phyloP scores from a whole-genome alignment of 331 rosid genomes.

The Pyracantha coccinea region DNA sequence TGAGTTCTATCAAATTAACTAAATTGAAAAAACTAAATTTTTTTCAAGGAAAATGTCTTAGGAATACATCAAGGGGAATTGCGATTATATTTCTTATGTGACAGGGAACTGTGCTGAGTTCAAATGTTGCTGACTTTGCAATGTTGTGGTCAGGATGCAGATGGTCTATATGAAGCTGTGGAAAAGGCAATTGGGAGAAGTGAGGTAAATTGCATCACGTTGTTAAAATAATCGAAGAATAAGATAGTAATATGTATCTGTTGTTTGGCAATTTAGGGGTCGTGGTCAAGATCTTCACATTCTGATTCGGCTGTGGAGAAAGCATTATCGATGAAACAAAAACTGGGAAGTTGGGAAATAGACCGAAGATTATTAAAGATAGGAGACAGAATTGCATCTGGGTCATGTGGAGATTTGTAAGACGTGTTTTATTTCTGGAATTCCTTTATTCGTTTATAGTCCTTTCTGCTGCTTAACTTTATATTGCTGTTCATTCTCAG shows the following conservation, averaged over 20 bases:
- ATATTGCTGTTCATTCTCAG: conserved; percentile 27
- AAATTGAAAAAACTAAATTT: conserved; percentile 17
- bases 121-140: conserved; percentile 77
- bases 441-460: not conserved
- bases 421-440: conserved; percentile 20
- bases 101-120: conserved; percentile 64
- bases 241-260: not conserved
- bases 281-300: conserved; percentile 80
- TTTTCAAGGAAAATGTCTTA: conserved; percentile 27
- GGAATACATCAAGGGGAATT: conserved; percentile 45
- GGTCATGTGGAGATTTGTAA: conserved; percentile 98
- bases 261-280: conserved; percentile 51
- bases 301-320: conserved; percentile 57
- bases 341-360: conserved; percentile 83
- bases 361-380: conserved; percentile 80
- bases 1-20: conserved; percentile 5
- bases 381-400: conserved; percentile 90
- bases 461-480: conserved; percentile 12
- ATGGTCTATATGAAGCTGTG: conserved; percentile 80
- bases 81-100: conserved; percentile 46
- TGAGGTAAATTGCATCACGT: conserved; percentile 57
- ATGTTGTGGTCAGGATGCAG: conserved; percentile 95
- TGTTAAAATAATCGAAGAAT: conserved; percentile 2
- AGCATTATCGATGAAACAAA: conserved; percentile 41
- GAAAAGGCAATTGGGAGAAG: conserved; percentile 72